Conservation (phyloP, 805 yeast species). For the Kluyveromyces wickerhamii region DNA sequence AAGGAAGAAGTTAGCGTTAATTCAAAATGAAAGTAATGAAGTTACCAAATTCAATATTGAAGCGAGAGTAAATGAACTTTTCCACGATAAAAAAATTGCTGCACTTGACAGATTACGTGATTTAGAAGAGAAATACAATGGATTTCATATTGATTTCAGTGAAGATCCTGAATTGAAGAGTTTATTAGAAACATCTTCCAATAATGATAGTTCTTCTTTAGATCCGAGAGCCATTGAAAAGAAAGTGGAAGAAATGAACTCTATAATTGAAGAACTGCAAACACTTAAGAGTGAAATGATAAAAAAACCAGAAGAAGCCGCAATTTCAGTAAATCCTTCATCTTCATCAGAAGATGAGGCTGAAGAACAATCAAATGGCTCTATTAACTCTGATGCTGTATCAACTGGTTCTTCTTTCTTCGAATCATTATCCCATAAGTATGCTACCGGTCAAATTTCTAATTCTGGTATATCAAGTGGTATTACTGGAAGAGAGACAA, state of each 20-base stretch:
- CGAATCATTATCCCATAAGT: slow-evolving; percentile 27
- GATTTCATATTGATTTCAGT: slow-evolving; percentile 49
- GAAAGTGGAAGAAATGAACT: slow-evolving; percentile 21
- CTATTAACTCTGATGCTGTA: slow-evolving; percentile 10
- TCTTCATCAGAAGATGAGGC: slow-evolving; percentile 10
- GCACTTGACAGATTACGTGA: slow-evolving; percentile 68
- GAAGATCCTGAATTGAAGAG: slow-evolving; percentile 12
- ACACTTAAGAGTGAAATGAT: slow-evolving; percentile 10
- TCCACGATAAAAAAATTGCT: slow-evolving; percentile 50
- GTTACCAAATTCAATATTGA: slow-evolving; percentile 57
- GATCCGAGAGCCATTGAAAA: slow-evolving; percentile 21
- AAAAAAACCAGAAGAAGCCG: slow-evolving; percentile 4
- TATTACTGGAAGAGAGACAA: slow-evolving; percentile 5
- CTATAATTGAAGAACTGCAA: slow-evolving; percentile 18
- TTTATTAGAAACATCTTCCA: not conserved
- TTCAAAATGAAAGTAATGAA: slow-evolving; percentile 71
- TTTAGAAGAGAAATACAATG: slow-evolving; percentile 58
- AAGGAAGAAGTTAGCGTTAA: slow-evolving; percentile 47
- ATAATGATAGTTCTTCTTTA: slow-evolving; percentile 11
- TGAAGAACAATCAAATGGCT: slow-evolving; percentile 8
- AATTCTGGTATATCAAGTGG: not conserved
- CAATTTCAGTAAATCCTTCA: slow-evolving; percentile 7
- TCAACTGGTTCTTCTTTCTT: slow-evolving; percentile 19
- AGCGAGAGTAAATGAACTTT: slow-evolving; percentile 44
- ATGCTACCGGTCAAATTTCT: slow-evolving; percentile 22